Evolutionary conservation across 2,329 filamentous ascomycete species (phyloP), one percentile per base, ranked within the genome.

Genomic region (Pezicula rhizophila): DNA sequence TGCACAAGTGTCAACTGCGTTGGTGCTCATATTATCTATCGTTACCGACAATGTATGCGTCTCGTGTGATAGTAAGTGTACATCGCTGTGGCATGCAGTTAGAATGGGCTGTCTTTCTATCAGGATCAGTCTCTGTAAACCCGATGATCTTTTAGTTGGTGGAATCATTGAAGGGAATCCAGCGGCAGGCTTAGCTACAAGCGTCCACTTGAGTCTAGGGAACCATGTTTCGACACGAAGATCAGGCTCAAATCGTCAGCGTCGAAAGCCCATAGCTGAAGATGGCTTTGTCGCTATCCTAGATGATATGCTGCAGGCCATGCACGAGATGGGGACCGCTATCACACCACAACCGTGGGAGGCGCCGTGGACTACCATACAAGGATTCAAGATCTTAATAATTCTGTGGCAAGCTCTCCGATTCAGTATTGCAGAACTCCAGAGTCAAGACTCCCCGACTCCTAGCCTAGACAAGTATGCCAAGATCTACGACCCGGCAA

Each of bases 151-250:
- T 0, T 47, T 67, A 5, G 61, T 67, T n/a, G 62, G 61, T 7
- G 65, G 65, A 2, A 64, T 67, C 17, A 63, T 67, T 8, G 64
- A 67, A 11, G 63, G 58, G 26, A 65, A 56, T 15, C 49, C 66
- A 1, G 52, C 60, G 1, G 64, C 62, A 7, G 64, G 64, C 2
- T 50, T 66, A n/a, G 64, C 64, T 38, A 57, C 63, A 7, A 56
- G 62, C 1, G 64, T 60, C 2, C 64, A 66, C 41, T 50, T 66
- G 10, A 61, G 57, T 0, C 42, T 60, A 25, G 63, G 60, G 2
- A 54, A 54, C 6, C 58, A 63, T 39, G 51, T 62, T 2, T 58
- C 61, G 5, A 52, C 58, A 7, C 53, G 64, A 26, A 54, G 64
- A 46, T 64, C 62, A 14, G 48, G n/a, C 39, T 56, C 11, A 51